These are phyloP conservation scores for Boletellus sp. DNA, from an alignment of 768 basidiomycete genomes.

Conservation along the genomic window DNA sequence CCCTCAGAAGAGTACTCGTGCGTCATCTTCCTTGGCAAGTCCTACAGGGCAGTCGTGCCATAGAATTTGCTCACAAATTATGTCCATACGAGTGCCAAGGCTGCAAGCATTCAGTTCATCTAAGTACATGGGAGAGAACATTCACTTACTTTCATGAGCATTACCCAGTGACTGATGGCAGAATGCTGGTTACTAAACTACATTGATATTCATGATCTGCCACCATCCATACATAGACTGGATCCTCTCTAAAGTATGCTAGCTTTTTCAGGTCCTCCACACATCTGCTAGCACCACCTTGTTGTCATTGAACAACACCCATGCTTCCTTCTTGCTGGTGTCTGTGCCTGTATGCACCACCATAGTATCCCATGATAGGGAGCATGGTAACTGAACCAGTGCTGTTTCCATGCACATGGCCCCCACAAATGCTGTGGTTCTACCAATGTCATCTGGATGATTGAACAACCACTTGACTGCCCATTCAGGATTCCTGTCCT, in stretches of 20 bases:
- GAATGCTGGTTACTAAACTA: no score
- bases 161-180: no score
- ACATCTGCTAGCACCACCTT: conserved; percentile 89
- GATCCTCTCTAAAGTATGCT: conserved; percentile 81
- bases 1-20: no score
- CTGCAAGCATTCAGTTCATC: no score
- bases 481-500: conserved; percentile 75
- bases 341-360: conserved; percentile 21
- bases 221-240: neutral
- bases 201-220: no score
- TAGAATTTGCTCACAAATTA: no score
- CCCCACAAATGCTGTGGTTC: conserved; percentile 35
- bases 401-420: conserved; percentile 16
- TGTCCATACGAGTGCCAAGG: no score
- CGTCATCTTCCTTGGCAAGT: no score
- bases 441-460: conserved; percentile 84
- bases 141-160: no score
- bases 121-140: no score
- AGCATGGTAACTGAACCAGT: conserved; percentile 33
- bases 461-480: conserved; percentile 97
- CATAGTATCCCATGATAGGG: conserved; percentile 19
- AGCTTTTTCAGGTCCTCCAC: conserved; percentile 75
- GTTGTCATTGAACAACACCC: conserved; percentile 96
- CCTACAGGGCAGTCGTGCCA: no score
- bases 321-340: conserved; percentile 39